Evolutionary conservation across 371 early-diverging fungal genomes (phyloP).

Genomic region (Parasitella parasitica): DNA sequence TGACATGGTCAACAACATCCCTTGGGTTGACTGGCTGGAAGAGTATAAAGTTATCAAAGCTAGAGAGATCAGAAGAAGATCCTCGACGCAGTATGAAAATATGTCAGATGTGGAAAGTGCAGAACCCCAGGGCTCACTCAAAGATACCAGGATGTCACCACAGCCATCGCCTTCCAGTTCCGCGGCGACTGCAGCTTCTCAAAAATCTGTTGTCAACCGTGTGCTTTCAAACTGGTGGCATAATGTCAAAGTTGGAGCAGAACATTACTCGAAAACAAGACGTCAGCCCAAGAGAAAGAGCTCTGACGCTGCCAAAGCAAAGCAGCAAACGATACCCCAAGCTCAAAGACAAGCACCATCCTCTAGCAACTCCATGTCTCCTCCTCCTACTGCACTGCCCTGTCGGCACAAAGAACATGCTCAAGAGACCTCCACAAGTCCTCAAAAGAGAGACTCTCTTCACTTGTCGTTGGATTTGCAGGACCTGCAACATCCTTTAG

Average conservation of each 20-base stretch:
- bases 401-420: not conserved
- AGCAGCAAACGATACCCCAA: not conserved
- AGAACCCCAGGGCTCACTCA: not conserved
- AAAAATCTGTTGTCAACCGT: slow-evolving; percentile 10
- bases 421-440: not conserved
- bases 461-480: slow-evolving; percentile 18
- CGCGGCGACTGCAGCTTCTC: not conserved
- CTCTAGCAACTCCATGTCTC: not conserved
- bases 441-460: not conserved
- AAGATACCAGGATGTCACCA: not conserved
- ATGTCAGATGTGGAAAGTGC: not conserved
- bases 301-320: not conserved
- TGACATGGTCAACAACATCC: slow-evolving; percentile 28
- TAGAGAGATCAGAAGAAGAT: slow-evolving; percentile 25
- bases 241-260: slow-evolving; percentile 26
- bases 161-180: not conserved
- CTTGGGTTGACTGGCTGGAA: slow-evolving; percentile 59
- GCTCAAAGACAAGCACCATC: not conserved
- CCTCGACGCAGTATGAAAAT: slow-evolving; percentile 15
- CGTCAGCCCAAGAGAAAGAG: not conserved
- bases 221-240: slow-evolving; percentile 29
- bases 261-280: slow-evolving; percentile 16
- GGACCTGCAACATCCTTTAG: slow-evolving; percentile 19
- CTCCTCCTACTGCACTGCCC: not conserved
- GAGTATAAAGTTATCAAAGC: slow-evolving; percentile 45